Percentiles rank a stretch among this genome's conserved stretches.
phyloP scores from a whole-genome alignment of 768 basidiomycete genomes.

The Amanita pseudoporphyria region DNA sequence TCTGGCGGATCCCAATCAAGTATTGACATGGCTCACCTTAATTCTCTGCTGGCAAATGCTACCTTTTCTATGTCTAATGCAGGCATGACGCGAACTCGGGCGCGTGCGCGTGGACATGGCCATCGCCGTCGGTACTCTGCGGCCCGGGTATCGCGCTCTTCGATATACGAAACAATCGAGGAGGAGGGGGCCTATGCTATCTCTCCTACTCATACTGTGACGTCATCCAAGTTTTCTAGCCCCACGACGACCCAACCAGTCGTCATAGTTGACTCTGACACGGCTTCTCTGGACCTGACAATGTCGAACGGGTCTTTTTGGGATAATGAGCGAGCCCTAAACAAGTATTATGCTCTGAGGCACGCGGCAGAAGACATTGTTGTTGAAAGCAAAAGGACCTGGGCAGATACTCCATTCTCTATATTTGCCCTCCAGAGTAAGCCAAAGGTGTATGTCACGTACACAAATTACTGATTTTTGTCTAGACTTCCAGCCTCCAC shows the following conservation, averaged over 20 bases:
- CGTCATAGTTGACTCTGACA: slow-evolving; percentile 50
- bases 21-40: slow-evolving; percentile 60
- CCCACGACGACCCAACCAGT: slow-evolving; percentile 33
- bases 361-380: slow-evolving; percentile 62
- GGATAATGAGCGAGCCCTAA: slow-evolving; percentile 57
- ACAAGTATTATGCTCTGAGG: slow-evolving; percentile 59
- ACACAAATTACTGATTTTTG: slow-evolving; percentile 5
- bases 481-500: slow-evolving; percentile 64
- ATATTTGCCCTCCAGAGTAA: slow-evolving; percentile 64
- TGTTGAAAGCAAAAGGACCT: slow-evolving; percentile 51
- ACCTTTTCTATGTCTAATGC: slow-evolving; percentile 39
- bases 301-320: slow-evolving; percentile 33
- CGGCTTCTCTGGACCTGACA: slow-evolving; percentile 34
- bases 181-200: slow-evolving; percentile 44
- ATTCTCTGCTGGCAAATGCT: slow-evolving; percentile 42
- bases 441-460: slow-evolving; percentile 19
- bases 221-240: slow-evolving; percentile 20
- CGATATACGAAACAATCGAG: slow-evolving; percentile 73
- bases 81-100: slow-evolving; percentile 24
- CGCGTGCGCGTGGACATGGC: slow-evolving; percentile 51
- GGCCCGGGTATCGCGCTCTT: slow-evolving; percentile 50
- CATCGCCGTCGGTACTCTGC: slow-evolving; percentile 66
- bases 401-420: slow-evolving; percentile 69
- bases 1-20: slow-evolving; percentile 72
- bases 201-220: slow-evolving; percentile 19